phyloP scores from a whole-genome alignment of 2,329 filamentous ascomycete species.

The Clonostachys byssicola region DNA sequence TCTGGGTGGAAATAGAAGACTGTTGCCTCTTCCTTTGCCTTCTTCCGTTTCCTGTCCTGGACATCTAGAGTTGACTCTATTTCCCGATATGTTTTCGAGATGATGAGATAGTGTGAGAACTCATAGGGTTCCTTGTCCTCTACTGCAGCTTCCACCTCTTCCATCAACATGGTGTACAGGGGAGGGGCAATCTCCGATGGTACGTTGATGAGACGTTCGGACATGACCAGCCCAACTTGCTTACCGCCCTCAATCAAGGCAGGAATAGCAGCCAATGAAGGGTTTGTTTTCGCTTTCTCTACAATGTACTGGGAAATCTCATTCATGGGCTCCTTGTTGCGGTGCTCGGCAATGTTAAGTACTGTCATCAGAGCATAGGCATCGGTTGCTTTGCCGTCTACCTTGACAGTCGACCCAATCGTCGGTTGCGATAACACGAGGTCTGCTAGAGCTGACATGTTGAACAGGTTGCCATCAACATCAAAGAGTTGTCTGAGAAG shows the following conservation, averaged over 20 bases:
- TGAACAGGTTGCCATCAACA: constrained; percentile 78
- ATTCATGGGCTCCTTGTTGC: constrained; percentile 68
- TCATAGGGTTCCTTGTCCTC: constrained; percentile 89
- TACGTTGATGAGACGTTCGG: constrained; percentile 93
- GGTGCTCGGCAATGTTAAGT: constrained; percentile 76
- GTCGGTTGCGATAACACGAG: constrained; percentile 82
- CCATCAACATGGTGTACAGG: constrained; percentile 89
- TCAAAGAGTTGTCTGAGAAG: constrained; percentile 91
- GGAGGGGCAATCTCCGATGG: constrained; percentile 89
- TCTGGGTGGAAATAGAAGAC: constrained; percentile 93
- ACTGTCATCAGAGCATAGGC: constrained; percentile 90
- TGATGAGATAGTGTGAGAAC: constrained; percentile 87
- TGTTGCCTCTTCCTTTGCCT: constrained; percentile 51
- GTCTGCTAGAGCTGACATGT: constrained; percentile 82
- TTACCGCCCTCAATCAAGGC: constrained; percentile 48
- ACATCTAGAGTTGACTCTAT: constrained; percentile 75
- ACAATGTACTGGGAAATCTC: constrained; percentile 69
- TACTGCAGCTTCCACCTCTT: constrained; percentile 85
- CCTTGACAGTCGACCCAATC: constrained; percentile 92
- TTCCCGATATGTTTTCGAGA: constrained; percentile 92
- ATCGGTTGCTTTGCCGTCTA: constrained; percentile 90
- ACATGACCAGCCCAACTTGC: constrained; percentile 81
- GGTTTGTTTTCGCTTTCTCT: constrained; percentile 46
- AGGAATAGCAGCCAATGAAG: constrained; percentile 51
- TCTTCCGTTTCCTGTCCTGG: constrained; percentile 56